Base-by-base conservation (phyloP, 2,329 filamentous ascomycete species). In the Byssothecium circinans region DNA sequence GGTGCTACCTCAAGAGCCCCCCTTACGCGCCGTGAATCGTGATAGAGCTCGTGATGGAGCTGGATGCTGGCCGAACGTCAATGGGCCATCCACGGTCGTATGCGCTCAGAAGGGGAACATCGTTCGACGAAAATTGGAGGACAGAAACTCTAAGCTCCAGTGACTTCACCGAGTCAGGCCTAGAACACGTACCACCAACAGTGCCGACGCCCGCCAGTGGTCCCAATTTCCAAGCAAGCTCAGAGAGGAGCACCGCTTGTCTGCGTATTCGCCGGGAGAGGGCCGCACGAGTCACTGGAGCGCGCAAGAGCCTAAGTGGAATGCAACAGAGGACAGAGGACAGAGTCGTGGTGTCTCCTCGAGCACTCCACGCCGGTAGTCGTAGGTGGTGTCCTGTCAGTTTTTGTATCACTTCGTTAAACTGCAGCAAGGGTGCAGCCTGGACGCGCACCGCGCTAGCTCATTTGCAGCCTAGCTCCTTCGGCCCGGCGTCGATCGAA, bases 401-500 rank as follows among this genome's bases (percentile, higher is more conserved):
- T 49, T 50, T 58, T 58, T 53, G 56, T 58, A 54, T 59, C 55
- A 54, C 54, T 45, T 58, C 53, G 45, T 47, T 57, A 51, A 64
- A 61, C 58, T 54, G 60, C 50, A 22, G 54, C 61, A 64, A 55
- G 62, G 60, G 52, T 61, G 22, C 41, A 40, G 40, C 44, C n/a
- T 20, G 29, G 22, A 27, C 17, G 22, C n/a, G 45, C 17, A 4
- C 12, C 34, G 20, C 38, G 43, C 30, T 35, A 49, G 41, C 53
- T 44, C 49, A 36, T 49, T 49, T 36, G 55, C 55, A 6, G 20
- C 33, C 55, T 67, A 65, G 62, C 58, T 10, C 12, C 45, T 38
- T 53, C 62, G 63, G 62, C 59, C 63, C 63, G 56, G 52, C 47
- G 50, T 55, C 57, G 56, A 65, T 63, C 60, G 56, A 52, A 32